Evolutionary conservation across 176 grass and related monocot genomes (phyloP).

Genomic region (Cenchrus fungigraminus): DNA sequence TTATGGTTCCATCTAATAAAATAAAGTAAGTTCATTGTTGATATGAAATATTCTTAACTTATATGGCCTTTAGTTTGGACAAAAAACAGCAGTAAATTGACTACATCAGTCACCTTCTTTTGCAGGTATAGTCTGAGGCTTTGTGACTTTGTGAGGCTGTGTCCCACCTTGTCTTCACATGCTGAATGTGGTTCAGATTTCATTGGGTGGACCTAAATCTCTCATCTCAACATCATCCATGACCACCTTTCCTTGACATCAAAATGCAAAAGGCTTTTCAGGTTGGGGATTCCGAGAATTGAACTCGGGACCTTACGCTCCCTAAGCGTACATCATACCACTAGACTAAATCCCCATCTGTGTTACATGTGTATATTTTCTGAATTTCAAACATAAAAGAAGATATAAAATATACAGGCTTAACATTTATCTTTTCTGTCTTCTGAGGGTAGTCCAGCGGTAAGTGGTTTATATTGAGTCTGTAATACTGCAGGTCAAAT

Average conservation of each 20-base stretch:
- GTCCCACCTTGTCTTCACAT: background rate
- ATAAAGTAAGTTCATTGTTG: background rate
- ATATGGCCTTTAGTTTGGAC: background rate
- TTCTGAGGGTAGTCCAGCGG: too few relatives aligned
- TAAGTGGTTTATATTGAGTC: background rate
- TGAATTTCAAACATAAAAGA: background rate
- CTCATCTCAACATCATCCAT: slow-evolving; percentile 7
- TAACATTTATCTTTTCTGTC: background rate
- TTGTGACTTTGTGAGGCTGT: background rate
- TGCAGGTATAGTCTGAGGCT: background rate
- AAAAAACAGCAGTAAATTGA: background rate
- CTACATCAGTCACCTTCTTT: background rate
- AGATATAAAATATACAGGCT: background rate
- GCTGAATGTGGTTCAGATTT: slow-evolving; percentile 20
- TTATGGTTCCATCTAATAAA: background rate
- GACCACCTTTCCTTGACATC: background rate
- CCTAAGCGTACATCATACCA: slow-evolving; percentile 56
- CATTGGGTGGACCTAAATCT: background rate
- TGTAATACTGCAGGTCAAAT: background rate
- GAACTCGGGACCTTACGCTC: slow-evolving; percentile 48
- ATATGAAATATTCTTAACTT: background rate
- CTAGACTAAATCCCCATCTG: slow-evolving; percentile 51
- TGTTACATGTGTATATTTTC: background rate
- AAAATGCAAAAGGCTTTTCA: slow-evolving; percentile 10
- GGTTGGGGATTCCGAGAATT: slow-evolving; percentile 43